A percentile compares a stretch with the other conserved stretches of the same genome.
These are phyloP conservation scores for Xylaria sp. DNA, from an alignment of 2,329 filamentous ascomycete genomes.

Conservation along the genomic window DNA sequence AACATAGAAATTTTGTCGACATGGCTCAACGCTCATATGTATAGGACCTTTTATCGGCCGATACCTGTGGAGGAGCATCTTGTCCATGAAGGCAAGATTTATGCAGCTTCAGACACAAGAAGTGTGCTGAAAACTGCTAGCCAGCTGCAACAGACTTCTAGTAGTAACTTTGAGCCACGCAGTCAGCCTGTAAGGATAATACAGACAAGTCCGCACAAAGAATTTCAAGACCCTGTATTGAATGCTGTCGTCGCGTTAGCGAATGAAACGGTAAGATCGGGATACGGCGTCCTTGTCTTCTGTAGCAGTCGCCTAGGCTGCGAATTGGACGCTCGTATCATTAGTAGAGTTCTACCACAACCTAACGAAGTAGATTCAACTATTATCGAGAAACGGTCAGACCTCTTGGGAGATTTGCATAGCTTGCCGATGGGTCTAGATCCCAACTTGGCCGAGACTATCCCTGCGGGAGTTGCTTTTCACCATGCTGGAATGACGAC, in stretches of 20 bases:
- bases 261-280: conserved; percentile 73
- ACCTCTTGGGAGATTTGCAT: conserved; percentile 73
- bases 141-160: conserved; percentile 56
- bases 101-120: conserved; percentile 69
- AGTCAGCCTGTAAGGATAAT: conserved; percentile 61
- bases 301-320: conserved; percentile 75
- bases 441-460: conserved; percentile 70
- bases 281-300: conserved; percentile 79
- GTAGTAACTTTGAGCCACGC: conserved; percentile 51
- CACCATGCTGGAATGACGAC: conserved; percentile 78
- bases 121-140: conserved; percentile 68
- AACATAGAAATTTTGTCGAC: conserved; percentile 75
- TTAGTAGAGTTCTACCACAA: conserved; percentile 73
- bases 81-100: conserved; percentile 76
- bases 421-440: conserved; percentile 75
- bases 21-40: conserved; percentile 78
- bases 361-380: conserved; percentile 57
- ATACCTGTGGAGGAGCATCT: conserved; percentile 81
- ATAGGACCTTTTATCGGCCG: conserved; percentile 77
- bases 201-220: conserved; percentile 66
- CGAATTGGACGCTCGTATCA: conserved; percentile 74
- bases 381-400: conserved; percentile 68
- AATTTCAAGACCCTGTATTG: conserved; percentile 71
- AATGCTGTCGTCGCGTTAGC: conserved; percentile 78
- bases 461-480: conserved; percentile 76